Evolutionary conservation across 75 land plant genomes (phyloP).

Genomic region (Pseudotsuga menziesii): DNA sequence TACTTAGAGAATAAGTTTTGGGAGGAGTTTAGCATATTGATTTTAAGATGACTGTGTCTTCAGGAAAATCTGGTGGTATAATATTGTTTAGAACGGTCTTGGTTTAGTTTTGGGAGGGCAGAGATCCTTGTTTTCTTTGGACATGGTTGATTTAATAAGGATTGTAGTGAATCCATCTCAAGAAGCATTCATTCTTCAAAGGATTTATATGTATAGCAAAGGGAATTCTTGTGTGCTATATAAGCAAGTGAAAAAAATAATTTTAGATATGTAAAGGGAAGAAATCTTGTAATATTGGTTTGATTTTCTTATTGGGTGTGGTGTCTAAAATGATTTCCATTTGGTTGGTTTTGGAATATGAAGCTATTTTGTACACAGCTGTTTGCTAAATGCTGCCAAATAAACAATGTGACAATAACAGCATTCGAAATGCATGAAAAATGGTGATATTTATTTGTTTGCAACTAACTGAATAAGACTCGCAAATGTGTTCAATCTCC

Average conservation of each 20-base stretch:
- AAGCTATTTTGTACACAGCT: too few relatives aligned
- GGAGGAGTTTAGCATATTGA: background rate
- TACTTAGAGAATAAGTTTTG: background rate
- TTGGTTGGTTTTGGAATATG: too few relatives aligned
- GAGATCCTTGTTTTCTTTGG: background rate
- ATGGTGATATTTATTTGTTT: background rate
- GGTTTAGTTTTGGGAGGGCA: background rate
- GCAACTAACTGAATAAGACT: background rate
- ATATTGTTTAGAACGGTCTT: background rate
- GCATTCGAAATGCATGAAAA: background rate
- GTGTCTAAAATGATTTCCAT: background rate
- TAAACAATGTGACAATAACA: background rate
- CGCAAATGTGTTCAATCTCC: background rate
- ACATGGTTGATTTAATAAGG: background rate
- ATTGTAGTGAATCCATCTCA: background rate
- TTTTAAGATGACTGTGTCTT: background rate
- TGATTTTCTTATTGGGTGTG: background rate
- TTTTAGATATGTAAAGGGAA: background rate
- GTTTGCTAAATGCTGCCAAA: conserved; percentile 4
- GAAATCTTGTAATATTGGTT: background rate
- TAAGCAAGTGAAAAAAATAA: background rate
- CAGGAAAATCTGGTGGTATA: background rate
- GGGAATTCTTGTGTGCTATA: background rate
- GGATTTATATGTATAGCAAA: background rate
- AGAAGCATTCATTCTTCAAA: background rate